Evolutionary conservation across 2,329 filamentous ascomycete species (phyloP).

Genomic region (Plectosphaerella cucumerina): DNA sequence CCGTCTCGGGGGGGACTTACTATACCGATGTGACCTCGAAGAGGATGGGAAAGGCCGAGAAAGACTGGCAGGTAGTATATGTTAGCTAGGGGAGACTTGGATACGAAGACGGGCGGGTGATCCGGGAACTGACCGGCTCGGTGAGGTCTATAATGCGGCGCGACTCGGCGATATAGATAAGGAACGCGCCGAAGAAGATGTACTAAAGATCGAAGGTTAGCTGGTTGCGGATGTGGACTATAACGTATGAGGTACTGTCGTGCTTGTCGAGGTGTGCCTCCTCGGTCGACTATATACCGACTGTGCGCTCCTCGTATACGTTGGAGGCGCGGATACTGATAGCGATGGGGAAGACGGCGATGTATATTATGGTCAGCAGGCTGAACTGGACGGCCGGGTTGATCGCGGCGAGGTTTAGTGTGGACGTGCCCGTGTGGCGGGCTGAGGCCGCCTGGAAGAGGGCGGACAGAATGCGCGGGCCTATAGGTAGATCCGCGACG

Average conservation of each 20-base stretch:
- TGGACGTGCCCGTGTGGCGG: conserved; percentile 44
- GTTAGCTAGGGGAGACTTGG: not conserved
- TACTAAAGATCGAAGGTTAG: conserved; percentile 37
- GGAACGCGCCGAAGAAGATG: conserved; percentile 32
- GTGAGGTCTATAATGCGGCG: conserved; percentile 1
- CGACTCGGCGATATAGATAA: conserved; percentile 21
- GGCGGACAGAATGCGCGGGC: conserved; percentile 47
- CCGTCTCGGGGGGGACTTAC: conserved; percentile 13
- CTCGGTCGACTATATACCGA: conserved; percentile 49
- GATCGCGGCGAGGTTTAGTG: conserved; percentile 43
- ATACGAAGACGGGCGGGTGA: not conserved
- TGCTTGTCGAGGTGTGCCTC: conserved; percentile 14
- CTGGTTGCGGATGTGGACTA: conserved; percentile 30
- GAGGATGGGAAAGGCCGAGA: conserved; percentile 24
- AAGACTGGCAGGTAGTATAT: conserved; percentile 17
- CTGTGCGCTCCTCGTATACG: conserved; percentile 56
- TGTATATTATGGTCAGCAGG: no score
- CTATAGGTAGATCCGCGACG: conserved; percentile 38
- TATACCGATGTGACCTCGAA: conserved; percentile 30
- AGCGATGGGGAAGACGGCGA: conserved; percentile 56
- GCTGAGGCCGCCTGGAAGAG: conserved; percentile 53
- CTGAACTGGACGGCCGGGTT: conserved; percentile 53
- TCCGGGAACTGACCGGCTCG: not conserved
- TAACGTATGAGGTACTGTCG: conserved; percentile 21
- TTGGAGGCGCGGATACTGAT: conserved; percentile 58